Evolutionary conservation across 371 early-diverging fungal species (phyloP).

Genomic region (Amoeboradix gromovi): DNA sequence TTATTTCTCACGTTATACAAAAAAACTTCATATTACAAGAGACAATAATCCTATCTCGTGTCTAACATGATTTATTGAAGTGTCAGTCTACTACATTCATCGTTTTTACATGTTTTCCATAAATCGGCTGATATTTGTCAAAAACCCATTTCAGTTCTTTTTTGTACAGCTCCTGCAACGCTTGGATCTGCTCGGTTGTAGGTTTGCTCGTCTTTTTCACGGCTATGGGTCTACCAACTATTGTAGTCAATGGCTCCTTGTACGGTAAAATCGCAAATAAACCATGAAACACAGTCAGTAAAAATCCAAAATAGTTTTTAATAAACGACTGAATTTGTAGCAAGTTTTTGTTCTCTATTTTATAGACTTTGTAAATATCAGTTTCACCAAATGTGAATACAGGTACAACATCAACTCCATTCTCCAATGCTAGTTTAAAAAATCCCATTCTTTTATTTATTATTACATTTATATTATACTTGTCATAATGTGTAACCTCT

Average conservation of each 20-base stretch:
- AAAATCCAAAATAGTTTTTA: neutral
- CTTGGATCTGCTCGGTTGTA: neutral
- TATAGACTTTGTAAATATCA: neutral
- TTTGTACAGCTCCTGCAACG: neutral
- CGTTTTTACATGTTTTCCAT: neutral
- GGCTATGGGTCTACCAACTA: neutral
- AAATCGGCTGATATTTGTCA: neutral
- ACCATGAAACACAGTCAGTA: neutral
- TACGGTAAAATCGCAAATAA: neutral
- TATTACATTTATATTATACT: neutral
- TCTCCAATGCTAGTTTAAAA: neutral
- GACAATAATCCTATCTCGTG: too few species aligned
- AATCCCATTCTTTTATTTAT: neutral
- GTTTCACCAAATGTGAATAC: neutral
- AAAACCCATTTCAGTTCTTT: neutral
- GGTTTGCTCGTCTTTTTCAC: neutral
- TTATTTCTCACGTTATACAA: too few species aligned
- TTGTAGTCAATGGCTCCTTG: neutral
- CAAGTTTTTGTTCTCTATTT: neutral
- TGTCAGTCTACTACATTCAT: neutral
- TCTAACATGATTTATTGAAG: too few species aligned
- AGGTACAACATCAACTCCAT: neutral
- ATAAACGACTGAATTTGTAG: neutral
- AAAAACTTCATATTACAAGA: too few species aligned
- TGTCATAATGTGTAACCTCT: neutral